Conservation (phyloP, 2,329 filamentous ascomycete species). For the Ophiostoma novo-ulmi region DNA sequence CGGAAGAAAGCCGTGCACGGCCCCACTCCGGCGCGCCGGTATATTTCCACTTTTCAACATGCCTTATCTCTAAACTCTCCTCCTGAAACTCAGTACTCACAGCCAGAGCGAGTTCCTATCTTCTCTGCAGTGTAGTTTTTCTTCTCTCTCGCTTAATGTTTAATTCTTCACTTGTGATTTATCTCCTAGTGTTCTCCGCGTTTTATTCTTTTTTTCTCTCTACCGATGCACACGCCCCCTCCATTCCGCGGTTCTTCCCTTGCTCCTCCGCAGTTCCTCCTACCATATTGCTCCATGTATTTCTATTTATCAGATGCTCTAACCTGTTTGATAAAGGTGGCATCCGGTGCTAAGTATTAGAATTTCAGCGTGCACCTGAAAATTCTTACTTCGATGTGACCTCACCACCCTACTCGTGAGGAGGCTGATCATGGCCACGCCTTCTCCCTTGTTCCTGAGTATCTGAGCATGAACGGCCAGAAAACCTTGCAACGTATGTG, state of each 20-base stretch:
- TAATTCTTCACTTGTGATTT: background rate
- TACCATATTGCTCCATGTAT: background rate
- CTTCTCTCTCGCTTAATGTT: background rate
- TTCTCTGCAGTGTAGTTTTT: background rate
- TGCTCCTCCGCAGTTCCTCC: background rate
- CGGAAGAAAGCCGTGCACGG: conserved; percentile 4
- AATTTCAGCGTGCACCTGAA: background rate
- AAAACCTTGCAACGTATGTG: background rate
- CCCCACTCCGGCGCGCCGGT: conserved; percentile 6
- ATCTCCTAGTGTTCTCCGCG: background rate
- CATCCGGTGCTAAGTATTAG: background rate
- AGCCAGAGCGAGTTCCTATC: background rate
- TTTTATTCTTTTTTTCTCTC: background rate
- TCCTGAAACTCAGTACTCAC: background rate
- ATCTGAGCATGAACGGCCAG: background rate
- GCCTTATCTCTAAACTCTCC: background rate
- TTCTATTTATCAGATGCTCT: background rate
- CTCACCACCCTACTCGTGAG: background rate
- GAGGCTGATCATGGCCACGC: background rate
- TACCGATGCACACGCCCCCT: conserved; percentile 13
- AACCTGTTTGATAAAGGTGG: background rate
- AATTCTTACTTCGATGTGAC: background rate
- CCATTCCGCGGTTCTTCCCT: background rate
- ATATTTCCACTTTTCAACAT: background rate
- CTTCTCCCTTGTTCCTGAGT: background rate